Evolutionary conservation across 2,329 filamentous ascomycete genomes (phyloP).

Genomic region (Lecanicillium sp.): DNA sequence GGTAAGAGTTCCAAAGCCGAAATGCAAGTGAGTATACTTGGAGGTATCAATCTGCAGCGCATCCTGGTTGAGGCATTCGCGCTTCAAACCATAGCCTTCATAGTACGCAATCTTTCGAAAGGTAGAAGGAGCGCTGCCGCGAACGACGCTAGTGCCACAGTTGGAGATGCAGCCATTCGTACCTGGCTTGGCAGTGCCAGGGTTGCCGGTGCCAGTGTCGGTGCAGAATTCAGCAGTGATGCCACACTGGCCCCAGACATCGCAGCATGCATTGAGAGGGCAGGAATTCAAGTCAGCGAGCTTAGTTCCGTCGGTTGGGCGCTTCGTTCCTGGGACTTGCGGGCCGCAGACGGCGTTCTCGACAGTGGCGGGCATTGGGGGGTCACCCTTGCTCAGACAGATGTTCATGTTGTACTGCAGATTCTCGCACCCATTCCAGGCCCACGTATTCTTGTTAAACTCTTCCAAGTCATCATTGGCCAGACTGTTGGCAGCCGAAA

Average conservation of each 20-base stretch:
- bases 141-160: constrained; percentile 19
- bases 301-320: constrained; percentile 6
- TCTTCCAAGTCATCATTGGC: constrained; percentile 11
- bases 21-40: constrained; percentile 15
- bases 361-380: constrained; percentile 14
- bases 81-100: constrained; percentile 8
- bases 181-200: constrained; percentile 7
- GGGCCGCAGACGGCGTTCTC: constrained; percentile 16
- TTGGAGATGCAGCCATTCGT: constrained; percentile 9
- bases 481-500: constrained; percentile 17
- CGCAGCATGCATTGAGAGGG: constrained; percentile 19
- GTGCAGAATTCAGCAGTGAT: constrained; percentile 28
- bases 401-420: constrained; percentile 11
- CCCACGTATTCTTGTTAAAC: constrained; percentile 20
- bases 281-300: constrained; percentile 20
- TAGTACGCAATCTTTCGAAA: constrained; percentile 14
- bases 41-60: constrained; percentile 15
- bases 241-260: constrained; percentile 33
- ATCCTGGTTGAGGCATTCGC: constrained; percentile 13
- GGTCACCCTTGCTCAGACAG: constrained; percentile 14
- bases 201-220: constrained; percentile 5
- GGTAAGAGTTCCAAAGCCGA: constrained; percentile 16
- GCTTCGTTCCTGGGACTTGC: constrained; percentile 14
- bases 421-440: constrained; percentile 14
- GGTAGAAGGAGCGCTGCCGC: constrained; percentile 1